phyloP scores from a whole-genome alignment of 495 filamentous ascomycete genomes.

The Peziza echinospora region DNA sequence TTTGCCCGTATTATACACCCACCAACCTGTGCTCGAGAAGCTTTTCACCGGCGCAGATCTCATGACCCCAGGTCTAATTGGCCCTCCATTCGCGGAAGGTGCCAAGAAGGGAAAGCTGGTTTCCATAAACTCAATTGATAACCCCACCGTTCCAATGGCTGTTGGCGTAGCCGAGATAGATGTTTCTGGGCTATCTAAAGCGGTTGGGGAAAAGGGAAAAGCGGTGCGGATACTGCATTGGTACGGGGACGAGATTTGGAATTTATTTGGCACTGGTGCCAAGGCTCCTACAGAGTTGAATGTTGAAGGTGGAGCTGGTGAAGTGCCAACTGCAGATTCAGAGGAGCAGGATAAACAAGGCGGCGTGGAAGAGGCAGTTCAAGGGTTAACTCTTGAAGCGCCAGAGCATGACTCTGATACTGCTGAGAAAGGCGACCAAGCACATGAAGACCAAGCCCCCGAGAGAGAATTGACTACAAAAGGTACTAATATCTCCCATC shows the following conservation, averaged over 20 bases:
- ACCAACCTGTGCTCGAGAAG: slow-evolving; percentile 39
- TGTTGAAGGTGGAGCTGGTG: slow-evolving; percentile 12
- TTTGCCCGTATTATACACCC: slow-evolving; percentile 42
- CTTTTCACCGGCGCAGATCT: slow-evolving; percentile 43
- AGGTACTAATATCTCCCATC: slow-evolving; percentile 21
- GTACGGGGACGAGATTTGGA: slow-evolving; percentile 55
- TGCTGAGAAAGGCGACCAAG: slow-evolving; percentile 18
- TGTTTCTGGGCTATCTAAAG: slow-evolving; percentile 33
- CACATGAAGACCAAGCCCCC: slow-evolving; percentile 22
- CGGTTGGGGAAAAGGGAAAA: slow-evolving; percentile 43
- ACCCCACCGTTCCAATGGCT: slow-evolving; percentile 38
- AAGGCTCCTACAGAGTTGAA: slow-evolving; percentile 29
- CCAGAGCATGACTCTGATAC: no score
- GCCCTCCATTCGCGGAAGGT: slow-evolving; percentile 41
- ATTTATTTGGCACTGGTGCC: slow-evolving; percentile 33
- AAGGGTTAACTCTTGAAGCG: no score
- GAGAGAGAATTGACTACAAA: slow-evolving; percentile 36
- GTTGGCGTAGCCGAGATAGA: slow-evolving; percentile 49
- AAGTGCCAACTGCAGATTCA: slow-evolving; percentile 14
- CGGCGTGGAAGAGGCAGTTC: slow-evolving; percentile 15
- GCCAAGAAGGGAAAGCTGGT: slow-evolving; percentile 42
- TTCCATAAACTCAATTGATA: slow-evolving; percentile 41
- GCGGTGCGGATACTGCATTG: slow-evolving; percentile 49
- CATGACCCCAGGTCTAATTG: slow-evolving; percentile 55
- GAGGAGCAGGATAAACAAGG: slow-evolving; percentile 11